Conservation (phyloP, 805 yeast genomes). For the Candida mattraensis region DNA sequence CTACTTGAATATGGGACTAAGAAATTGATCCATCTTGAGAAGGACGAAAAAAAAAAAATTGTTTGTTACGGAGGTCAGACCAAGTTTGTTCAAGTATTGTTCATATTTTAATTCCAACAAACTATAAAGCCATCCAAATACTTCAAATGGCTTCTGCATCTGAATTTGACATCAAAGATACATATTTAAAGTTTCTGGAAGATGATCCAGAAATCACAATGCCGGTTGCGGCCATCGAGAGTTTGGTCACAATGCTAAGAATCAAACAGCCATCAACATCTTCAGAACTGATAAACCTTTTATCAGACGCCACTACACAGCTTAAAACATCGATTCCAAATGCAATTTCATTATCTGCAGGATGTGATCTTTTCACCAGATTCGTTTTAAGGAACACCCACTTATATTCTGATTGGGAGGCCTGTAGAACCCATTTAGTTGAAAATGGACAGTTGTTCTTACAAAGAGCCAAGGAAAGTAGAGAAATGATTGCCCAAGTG, state of each 20-base stretch:
- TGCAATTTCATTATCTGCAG: conserved; percentile 92
- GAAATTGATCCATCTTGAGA: too few relatives aligned
- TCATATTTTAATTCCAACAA: too few relatives aligned
- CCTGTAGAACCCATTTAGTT: conserved; percentile 82
- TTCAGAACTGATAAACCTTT: conserved; percentile 82
- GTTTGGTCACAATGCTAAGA: conserved; percentile 78
- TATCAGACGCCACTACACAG: conserved; percentile 72
- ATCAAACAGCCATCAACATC: conserved; percentile 90
- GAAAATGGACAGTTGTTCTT: conserved; percentile 92
- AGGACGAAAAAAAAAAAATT: too few relatives aligned
- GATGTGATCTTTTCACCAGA: conserved; percentile 94
- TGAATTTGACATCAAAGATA: conserved; percentile 75
- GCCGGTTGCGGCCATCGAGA: conserved; percentile 99
- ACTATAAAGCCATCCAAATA: neutral
- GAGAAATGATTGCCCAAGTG: conserved; percentile 81
- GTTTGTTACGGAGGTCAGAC: too few relatives aligned
- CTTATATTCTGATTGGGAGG: conserved; percentile 90
- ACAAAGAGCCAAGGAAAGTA: conserved; percentile 85
- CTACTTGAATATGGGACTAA: too few relatives aligned
- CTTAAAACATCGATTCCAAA: conserved; percentile 81
- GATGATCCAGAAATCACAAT: conserved; percentile 97
- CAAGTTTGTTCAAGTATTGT: too few relatives aligned
- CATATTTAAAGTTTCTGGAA: conserved; percentile 75
- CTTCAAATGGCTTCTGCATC: conserved; percentile 3
- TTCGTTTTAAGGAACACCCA: conserved; percentile 89